Percentiles rank a stretch among this genome's conserved stretches.
These are phyloP conservation scores for Funneliformis caledonium DNA, from an alignment of 371 early-diverging fungal species.

Conservation along the genomic window DNA sequence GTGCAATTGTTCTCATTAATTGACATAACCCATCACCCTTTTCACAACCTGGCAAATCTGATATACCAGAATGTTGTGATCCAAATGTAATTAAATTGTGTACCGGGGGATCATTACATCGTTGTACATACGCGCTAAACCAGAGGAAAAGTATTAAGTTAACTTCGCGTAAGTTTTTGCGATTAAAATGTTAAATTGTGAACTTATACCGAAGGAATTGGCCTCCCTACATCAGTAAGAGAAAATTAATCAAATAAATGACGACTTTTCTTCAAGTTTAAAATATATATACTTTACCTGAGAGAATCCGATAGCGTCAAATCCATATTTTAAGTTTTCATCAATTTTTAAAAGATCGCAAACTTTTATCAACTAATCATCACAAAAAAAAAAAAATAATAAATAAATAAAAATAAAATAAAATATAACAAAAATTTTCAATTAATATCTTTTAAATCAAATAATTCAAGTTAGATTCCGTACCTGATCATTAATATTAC, in stretches of 20 bases:
- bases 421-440: neutral
- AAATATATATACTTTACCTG: conserved; percentile 59
- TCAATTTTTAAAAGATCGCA: conserved; percentile 62
- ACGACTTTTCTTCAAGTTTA: neutral
- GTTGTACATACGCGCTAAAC: conserved; percentile 76
- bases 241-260: neutral
- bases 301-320: conserved; percentile 94
- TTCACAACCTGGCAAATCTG: conserved; percentile 81
- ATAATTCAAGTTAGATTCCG: neutral
- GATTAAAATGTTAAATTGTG: neutral
- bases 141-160: neutral
- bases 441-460: neutral
- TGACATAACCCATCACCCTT: conserved; percentile 57
- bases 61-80: conserved; percentile 80
- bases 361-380: conserved; percentile 56
- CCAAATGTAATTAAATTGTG: conserved; percentile 87
- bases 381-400: neutral
- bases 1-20: conserved; percentile 69
- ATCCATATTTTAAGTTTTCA: conserved; percentile 68
- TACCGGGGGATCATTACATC: conserved; percentile 78
- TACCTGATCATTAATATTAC: conserved; percentile 75
- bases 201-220: conserved; percentile 58
- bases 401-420: neutral
- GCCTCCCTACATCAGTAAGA: conserved; percentile 52
- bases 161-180: neutral